These are phyloP conservation scores for Parmelia sp. DNA, from an alignment of 495 filamentous ascomycete species.

Conservation along the genomic window DNA sequence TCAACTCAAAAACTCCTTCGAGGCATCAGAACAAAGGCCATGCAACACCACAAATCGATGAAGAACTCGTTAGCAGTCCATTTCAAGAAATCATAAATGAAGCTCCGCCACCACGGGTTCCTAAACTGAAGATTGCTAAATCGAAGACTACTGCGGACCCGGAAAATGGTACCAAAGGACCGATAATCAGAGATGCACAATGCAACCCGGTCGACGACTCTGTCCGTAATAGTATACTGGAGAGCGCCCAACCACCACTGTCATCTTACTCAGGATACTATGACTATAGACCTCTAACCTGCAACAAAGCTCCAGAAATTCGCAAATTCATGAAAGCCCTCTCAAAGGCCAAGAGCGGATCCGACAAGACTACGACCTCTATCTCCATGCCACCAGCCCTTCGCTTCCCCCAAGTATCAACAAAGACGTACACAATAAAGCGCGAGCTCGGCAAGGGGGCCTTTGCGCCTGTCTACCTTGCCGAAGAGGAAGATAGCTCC, in stretches of 20 bases:
- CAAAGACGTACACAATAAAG: slow-evolving; percentile 63
- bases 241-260: slow-evolving; percentile 62
- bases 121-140: slow-evolving; percentile 13
- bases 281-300: slow-evolving; percentile 53
- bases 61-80: slow-evolving; percentile 62
- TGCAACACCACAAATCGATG: slow-evolving; percentile 40
- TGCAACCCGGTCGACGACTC: slow-evolving; percentile 81
- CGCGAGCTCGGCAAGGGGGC: slow-evolving; percentile 90
- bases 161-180: slow-evolving; percentile 42
- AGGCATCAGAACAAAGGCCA: slow-evolving; percentile 37
- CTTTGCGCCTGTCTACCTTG: slow-evolving; percentile 89
- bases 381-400: slow-evolving; percentile 56
- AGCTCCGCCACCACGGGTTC: slow-evolving; percentile 15
- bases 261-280: slow-evolving; percentile 69
- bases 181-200: slow-evolving; percentile 70
- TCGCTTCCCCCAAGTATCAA: slow-evolving; percentile 52
- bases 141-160: slow-evolving; percentile 8
- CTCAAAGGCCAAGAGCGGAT: slow-evolving; percentile 54
- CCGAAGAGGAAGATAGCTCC: slow-evolving; percentile 51
- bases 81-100: slow-evolving; percentile 55
- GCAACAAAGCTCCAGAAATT: slow-evolving; percentile 63
- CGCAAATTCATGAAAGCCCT: slow-evolving; percentile 67
- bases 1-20: slow-evolving; percentile 68
- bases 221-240: slow-evolving; percentile 67
- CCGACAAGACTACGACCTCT: slow-evolving; percentile 53